Evolutionary conservation across 2,329 filamentous ascomycete species (phyloP).

Genomic region (Fusarium liriodendri): DNA sequence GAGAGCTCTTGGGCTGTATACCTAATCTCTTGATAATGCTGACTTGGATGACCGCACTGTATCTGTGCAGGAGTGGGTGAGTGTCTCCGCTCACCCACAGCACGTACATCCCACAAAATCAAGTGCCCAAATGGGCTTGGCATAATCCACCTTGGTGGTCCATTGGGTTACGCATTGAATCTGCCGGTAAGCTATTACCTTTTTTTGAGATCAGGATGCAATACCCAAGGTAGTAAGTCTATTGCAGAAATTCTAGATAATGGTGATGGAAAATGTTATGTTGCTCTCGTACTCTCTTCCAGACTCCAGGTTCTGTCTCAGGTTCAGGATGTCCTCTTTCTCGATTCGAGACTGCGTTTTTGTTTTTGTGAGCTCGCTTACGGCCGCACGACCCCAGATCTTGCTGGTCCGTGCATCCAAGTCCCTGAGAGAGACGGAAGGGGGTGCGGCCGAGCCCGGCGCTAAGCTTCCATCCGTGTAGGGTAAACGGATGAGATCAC

Average conservation of each 20-base stretch:
- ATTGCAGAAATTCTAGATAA: neutral
- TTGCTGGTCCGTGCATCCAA: conserved; percentile 32
- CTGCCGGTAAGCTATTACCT: neutral
- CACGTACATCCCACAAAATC: neutral
- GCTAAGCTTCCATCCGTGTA: neutral
- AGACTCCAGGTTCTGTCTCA: neutral
- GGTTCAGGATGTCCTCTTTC: neutral
- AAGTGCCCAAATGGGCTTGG: neutral
- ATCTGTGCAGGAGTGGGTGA: neutral
- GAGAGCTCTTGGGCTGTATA: neutral
- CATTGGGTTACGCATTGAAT: neutral
- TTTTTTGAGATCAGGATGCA: neutral
- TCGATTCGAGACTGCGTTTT: neutral
- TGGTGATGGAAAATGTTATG: neutral
- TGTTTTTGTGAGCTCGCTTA: conserved; percentile 41
- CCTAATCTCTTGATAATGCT: conserved; percentile 3
- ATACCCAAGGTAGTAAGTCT: neutral
- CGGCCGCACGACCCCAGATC: conserved; percentile 22
- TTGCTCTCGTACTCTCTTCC: neutral
- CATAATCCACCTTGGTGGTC: neutral
- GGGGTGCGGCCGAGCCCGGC: neutral
- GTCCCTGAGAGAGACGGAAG: neutral
- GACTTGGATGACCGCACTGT: conserved; percentile 8
- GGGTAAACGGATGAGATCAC: neutral
- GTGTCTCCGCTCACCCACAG: neutral